phyloP scores from a whole-genome alignment of 441 rosid species.

The Pelargonium citronellum region DNA sequence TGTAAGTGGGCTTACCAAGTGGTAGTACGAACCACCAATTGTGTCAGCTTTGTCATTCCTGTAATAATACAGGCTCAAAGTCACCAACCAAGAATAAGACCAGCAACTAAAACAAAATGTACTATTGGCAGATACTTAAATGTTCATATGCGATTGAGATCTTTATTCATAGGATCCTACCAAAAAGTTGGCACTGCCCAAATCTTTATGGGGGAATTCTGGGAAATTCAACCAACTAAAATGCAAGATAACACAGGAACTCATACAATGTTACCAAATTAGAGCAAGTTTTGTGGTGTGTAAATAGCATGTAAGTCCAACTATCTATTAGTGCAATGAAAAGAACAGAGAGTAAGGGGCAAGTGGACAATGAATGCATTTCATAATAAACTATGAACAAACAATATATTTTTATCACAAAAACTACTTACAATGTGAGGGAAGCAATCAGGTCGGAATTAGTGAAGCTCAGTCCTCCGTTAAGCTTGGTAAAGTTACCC shows the following conservation, averaged over 20 bases:
- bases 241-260: too few relatives aligned
- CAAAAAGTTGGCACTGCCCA: too few relatives aligned
- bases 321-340: too few relatives aligned
- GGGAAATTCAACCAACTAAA: too few relatives aligned
- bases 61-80: not conserved
- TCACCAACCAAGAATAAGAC: not conserved
- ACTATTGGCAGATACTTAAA: not conserved
- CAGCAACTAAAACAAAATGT: not conserved
- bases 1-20: constrained; percentile 37
- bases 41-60: constrained; percentile 80
- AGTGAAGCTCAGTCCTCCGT: constrained; percentile 64
- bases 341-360: not conserved
- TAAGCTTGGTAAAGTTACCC: constrained; percentile 63
- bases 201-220: too few relatives aligned
- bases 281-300: too few relatives aligned
- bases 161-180: too few relatives aligned
- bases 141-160: not conserved
- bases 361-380: not conserved
- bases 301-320: too few relatives aligned
- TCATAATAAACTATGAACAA: not conserved
- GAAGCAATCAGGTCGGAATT: constrained; percentile 68
- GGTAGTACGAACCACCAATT: constrained; percentile 66
- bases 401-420: not conserved
- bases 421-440: constrained; percentile 54
- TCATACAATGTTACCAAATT: too few relatives aligned